Percentiles rank a stretch among this genome's conserved stretches.
Conservation (phyloP, 768 basidiomycete genomes). For the Multifurca ochricompacta region DNA sequence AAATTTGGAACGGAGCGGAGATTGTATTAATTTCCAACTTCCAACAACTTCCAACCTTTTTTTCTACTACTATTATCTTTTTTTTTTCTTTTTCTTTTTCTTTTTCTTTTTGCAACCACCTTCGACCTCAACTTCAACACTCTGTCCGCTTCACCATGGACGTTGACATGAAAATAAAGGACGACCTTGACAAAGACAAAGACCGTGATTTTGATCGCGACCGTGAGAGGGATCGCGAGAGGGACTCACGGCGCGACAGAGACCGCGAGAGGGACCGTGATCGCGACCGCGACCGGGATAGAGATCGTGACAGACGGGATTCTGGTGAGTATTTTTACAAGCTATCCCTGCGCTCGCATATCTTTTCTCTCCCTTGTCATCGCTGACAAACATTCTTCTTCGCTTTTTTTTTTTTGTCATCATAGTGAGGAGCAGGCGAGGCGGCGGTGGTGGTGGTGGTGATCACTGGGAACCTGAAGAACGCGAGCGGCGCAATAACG, state of each 20-base stretch:
- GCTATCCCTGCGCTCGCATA: too few relatives aligned
- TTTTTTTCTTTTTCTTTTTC: neutral
- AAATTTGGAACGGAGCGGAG: neutral
- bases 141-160: constrained; percentile 43
- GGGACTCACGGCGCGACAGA: constrained; percentile 41
- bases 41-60: too few relatives aligned
- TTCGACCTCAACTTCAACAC: too few relatives aligned
- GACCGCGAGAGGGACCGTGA: constrained; percentile 33
- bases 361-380: neutral
- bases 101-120: neutral
- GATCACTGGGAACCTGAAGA: constrained; percentile 88
- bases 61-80: neutral
- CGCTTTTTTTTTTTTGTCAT: constrained; percentile 22
- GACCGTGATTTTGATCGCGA: constrained; percentile 38
- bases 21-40: neutral
- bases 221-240: constrained; percentile 37
- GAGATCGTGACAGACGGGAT: constrained; percentile 47
- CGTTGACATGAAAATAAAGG: constrained; percentile 75
- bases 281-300: constrained; percentile 36
- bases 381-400: constrained; percentile 4
- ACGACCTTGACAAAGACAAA: constrained; percentile 60
- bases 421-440: constrained; percentile 40
- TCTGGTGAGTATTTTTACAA: constrained; percentile 35
- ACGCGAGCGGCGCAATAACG: constrained; percentile 48
- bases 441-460: constrained; percentile 33